Percentiles rank a stretch among this genome's conserved stretches.
These are phyloP conservation scores for Barnettozyma pratensis DNA, from an alignment of 805 yeast genomes.

Conservation along the genomic window DNA sequence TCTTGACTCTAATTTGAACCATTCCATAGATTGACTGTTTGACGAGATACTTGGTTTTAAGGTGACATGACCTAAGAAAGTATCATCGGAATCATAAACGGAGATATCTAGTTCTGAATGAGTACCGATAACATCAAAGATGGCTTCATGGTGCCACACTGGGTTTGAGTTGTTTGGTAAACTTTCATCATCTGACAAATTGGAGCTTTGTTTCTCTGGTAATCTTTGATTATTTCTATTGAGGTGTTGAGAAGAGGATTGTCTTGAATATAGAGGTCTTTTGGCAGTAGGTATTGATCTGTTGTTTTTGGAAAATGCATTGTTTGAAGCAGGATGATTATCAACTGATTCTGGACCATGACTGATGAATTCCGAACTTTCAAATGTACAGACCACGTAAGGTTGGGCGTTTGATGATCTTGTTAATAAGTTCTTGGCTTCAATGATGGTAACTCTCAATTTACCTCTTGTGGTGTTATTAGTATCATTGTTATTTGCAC, in stretches of 20 bases:
- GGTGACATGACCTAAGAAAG: conserved; percentile 80
- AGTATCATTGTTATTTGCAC: conserved; percentile 17
- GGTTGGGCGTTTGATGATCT: conserved; percentile 60
- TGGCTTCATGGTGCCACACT: conserved; percentile 88
- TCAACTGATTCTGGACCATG: conserved; percentile 56
- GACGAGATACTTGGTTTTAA: conserved; percentile 52
- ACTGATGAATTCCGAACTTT: conserved; percentile 85
- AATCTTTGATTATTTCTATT: conserved; percentile 23
- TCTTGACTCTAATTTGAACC: conserved; percentile 74
- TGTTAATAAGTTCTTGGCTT: conserved; percentile 66
- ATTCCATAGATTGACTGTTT: conserved; percentile 41
- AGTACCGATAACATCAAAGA: conserved; percentile 85
- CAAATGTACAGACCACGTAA: conserved; percentile 87
- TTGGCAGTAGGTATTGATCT: conserved; percentile 21
- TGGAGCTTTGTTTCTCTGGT: conserved; percentile 5
- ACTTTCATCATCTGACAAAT: conserved; percentile 2
- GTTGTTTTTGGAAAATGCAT: conserved; percentile 10
- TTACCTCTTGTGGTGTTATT: conserved; percentile 67
- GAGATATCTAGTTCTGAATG: conserved; percentile 82
- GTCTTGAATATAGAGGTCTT: conserved; percentile 38
- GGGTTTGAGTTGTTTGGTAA: conserved; percentile 52
- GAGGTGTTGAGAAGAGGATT: conserved; percentile 38
- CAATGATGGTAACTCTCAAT: conserved; percentile 71
- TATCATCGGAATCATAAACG: conserved; percentile 88
- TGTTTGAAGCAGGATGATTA: conserved; percentile 28